Evolutionary conservation across 176 grass and related monocot genomes (phyloP), one percentile per base, ranked within the genome.

Genomic region (Phoenix dactylifera): DNA sequence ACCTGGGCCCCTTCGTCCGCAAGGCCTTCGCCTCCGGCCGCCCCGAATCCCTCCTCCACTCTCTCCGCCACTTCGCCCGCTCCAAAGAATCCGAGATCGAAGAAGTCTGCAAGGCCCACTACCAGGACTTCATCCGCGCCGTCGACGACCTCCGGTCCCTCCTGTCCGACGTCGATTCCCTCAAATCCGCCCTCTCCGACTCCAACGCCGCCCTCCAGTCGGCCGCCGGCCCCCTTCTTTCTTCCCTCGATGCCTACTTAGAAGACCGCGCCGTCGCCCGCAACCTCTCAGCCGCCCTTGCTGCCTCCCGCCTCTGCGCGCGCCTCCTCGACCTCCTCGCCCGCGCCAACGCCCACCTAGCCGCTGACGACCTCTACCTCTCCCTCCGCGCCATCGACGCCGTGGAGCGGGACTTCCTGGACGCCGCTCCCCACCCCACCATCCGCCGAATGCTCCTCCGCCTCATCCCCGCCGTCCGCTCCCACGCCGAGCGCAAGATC

Each of bases 121-220:
- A 85, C 76, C 88, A 90, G 24, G 93, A 98, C 66, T 98, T 98
- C 67, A 98, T 98, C 69, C 70, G 84, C 63, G 87, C 87, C 26
- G 87, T 98, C 44, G 84, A 98, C 64, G 87, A 98, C 76, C 87
- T 98, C 60, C 88, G 93, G 55, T 98, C 93, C 48, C 87, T 98
- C n/a, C 93, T 98, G 24, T 75, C 83, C 55, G 93, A 91, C 30
- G 87, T 86, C 24, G 87, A 98, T 57, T 79, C 77, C 51, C 76
- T 98, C 63, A 98, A 98, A 82, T 80, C 78, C 10, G 79, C 81
- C 23, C 87, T 98, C 59, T 88, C 84, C 1, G 79, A 78, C 16
- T 87, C 87, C 48, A 83, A 98, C 69, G 60, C 75, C 16, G 73
- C 69, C 14, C 84, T 98, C n/a, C 81, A 82, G 23, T 92, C 93